Base-by-base conservation (phyloP, 768 basidiomycete species). In the Calocybe gangraenosa region DNA sequence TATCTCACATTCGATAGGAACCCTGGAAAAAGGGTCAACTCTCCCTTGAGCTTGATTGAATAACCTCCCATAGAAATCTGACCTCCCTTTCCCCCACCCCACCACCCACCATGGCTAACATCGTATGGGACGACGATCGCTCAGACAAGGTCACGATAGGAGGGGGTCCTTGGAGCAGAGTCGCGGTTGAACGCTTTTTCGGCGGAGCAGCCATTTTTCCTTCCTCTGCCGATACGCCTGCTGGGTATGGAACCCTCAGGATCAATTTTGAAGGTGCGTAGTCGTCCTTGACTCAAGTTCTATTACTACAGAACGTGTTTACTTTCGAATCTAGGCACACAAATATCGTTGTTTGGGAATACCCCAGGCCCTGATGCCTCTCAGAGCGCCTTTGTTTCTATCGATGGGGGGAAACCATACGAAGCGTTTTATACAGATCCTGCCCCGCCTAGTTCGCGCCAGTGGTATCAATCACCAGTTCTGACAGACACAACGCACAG, bases 391-490 rank as follows among this genome's bases (percentile, higher is more conserved):
- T 33, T 44, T 9, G 51, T 61, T 32, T 55, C 50, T 13, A 57
- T 62, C 19, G 58, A 62, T 34, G 53, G 53, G 3, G 39, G 47
- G 18, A 22, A 32, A 5, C 41, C 48, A 11, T 49, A 46, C 32
- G 44, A 40, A 7, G 35, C 49, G 6, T 48, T 50, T 7, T 60
- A 56, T 32, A 10, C 21, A 7, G 51, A 50, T 28, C 45, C 48
- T 9, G 21, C 41, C 9, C 58, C 54, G 10, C 53, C 40, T 13
- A 47, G 49, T 1, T 55, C 56, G 14, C 30, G 49, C 58, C 43
- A 63, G 33, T 62, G 58, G 60, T 59, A 58, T 36, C 49, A 54
- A 28, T 57, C 60, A 3, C 55, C 58, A 1, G 30, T 39, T 3
- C 41, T 62, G 7, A 6, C 46, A 1, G 57, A 59, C n/a, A 55